Base-by-base conservation (phyloP, 1,284 basidiomycete species). In the Cryptococcus sp. region DNA sequence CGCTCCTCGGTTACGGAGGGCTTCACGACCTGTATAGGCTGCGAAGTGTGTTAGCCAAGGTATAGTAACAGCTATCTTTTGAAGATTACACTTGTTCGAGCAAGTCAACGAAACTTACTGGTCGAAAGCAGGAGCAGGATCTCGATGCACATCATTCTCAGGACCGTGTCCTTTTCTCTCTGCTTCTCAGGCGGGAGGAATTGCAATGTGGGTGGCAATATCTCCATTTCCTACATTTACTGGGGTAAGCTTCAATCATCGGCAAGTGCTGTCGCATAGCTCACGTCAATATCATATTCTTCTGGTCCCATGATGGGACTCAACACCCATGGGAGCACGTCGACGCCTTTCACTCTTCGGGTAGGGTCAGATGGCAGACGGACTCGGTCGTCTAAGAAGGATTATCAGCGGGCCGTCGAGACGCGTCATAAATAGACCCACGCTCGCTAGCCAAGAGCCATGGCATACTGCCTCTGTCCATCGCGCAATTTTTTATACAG, bases 251-350 rank as follows among this genome's bases (percentile, higher is more conserved):
- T 64, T 37, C 34, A 39, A 34, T 67, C 61, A 39, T 61, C 17
- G n/a, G 6, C 8, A 19, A 10, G 55, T 47, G 50, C 51, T 3
- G 25, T n/a, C n/a, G n/a, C 40, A 7, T 5, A 6, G 67, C 80
- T 57, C 64, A 89, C 90, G 65, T 95, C 93, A 2, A 93, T 81
- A 60, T 95, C 91, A 61, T 91, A 87, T 75, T 98, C 95, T 75
- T 97, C 93, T 1, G 93, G 89, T 5, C 94, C 94, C 61, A 94
- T 93, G 3, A 99, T 83, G 0, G 95, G 95, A 4, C 95, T 83
- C 1, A 99, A 81, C 11, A 99, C 82, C 68, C 86, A 89, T 0
- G 90, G 87, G 5, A 96, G 81, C 6, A 88, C 84, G 74, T 92
- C 88, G 50, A 95, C 86, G 1, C 91, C 91, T 8, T 89, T 86